phyloP scores from a whole-genome alignment of 495 filamentous ascomycete species.

The Friedmanniomyces simplex region DNA sequence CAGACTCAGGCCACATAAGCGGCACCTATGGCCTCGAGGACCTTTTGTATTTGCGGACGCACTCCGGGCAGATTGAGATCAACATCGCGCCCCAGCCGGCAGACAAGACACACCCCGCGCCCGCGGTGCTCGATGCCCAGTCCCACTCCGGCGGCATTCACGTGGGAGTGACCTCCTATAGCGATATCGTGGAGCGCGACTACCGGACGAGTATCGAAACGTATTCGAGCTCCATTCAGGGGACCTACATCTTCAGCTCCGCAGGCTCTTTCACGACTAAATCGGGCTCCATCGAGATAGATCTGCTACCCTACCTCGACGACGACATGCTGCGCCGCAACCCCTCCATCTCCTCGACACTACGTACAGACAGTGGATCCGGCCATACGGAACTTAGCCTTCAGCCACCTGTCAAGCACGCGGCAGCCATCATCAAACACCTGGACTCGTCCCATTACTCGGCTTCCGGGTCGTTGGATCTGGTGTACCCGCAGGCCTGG shows the following conservation, averaged over 20 bases:
- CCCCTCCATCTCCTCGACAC: conserved; percentile 1
- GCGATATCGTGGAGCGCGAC: conserved; percentile 24
- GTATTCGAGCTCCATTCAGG: conserved; percentile 20
- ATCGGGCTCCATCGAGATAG: conserved; percentile 23
- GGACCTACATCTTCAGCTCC: conserved; percentile 27
- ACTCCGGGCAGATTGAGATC: conserved; percentile 23
- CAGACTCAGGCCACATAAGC: conserved; percentile 21
- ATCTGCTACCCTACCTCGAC: conserved; percentile 22
- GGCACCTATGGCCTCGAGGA: conserved; percentile 26
- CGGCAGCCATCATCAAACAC: conserved; percentile 8
- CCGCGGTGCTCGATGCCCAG: conserved; percentile 21
- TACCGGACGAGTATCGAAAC: conserved; percentile 22
- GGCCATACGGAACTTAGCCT: conserved; percentile 19
- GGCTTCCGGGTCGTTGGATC: conserved; percentile 19
- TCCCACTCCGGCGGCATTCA: conserved; percentile 24
- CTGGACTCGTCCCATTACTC: conserved; percentile 22
- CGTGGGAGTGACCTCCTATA: conserved; percentile 13
- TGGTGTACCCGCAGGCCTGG: conserved; percentile 31
- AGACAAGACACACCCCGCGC: conserved; percentile 2
- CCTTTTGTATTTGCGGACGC: conserved; percentile 24
- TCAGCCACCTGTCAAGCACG: conserved; percentile 11
- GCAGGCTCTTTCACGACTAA: conserved; percentile 11
- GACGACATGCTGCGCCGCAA: not conserved
- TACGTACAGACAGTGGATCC: conserved; percentile 19
- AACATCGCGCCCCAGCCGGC: conserved; percentile 22